These are phyloP conservation scores for Purshia tridentata DNA, from an alignment of 306 rosid genomes.

Conservation along the genomic window DNA sequence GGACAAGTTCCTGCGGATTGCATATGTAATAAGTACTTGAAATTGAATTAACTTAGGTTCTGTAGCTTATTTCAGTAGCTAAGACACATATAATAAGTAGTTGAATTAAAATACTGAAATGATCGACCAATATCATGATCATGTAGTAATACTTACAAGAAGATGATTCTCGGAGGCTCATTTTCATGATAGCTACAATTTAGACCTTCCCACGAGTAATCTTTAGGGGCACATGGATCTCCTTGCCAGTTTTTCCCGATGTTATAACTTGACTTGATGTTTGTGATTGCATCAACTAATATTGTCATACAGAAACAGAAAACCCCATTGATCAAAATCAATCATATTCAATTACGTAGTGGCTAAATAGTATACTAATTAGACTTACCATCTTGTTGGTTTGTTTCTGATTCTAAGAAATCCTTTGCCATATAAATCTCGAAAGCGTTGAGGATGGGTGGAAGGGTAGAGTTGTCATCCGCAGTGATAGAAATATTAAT, in stretches of 20 bases:
- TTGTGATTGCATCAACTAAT: slow-evolving; percentile 42
- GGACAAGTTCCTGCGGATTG: slow-evolving; percentile 18
- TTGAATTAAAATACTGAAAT: background rate
- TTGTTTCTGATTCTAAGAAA: slow-evolving; percentile 3
- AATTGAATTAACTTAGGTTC: too few relatives aligned
- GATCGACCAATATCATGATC: too few relatives aligned
- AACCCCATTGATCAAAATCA: too few relatives aligned
- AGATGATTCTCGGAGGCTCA: slow-evolving; percentile 14
- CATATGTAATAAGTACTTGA: background rate
- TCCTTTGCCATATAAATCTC: slow-evolving; percentile 5
- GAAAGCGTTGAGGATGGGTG: slow-evolving; percentile 20
- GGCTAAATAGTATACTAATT: too few relatives aligned
- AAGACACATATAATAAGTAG: background rate
- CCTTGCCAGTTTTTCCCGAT: slow-evolving; percentile 48
- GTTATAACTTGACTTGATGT: slow-evolving; percentile 36
- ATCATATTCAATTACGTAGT: too few relatives aligned
- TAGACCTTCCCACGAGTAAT: slow-evolving; percentile 46
- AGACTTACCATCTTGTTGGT: slow-evolving; percentile 19
- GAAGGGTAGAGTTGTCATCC: slow-evolving; percentile 13
- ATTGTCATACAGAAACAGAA: too few relatives aligned
- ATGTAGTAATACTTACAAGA: slow-evolving; percentile 8
- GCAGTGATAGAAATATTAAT: background rate
- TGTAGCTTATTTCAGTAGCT: too few relatives aligned
- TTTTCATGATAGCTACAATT: slow-evolving; percentile 32
- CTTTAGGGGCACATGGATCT: slow-evolving; percentile 48